phyloP scores from a whole-genome alignment of 2,329 filamentous ascomycete species.

The Pyricularia sp. region DNA sequence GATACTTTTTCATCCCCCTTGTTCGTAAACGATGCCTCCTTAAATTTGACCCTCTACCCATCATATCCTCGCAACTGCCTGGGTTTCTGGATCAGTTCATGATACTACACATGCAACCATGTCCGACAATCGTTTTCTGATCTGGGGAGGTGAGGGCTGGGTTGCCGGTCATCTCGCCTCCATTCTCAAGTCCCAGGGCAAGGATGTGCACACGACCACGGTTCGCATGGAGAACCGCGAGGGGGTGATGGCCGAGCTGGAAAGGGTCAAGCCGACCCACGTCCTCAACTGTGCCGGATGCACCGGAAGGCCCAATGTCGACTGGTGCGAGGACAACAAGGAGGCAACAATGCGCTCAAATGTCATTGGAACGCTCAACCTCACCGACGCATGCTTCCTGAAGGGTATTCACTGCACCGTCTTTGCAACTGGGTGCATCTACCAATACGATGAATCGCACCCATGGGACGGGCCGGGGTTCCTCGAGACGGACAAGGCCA shows the following conservation, averaged over 20 bases:
- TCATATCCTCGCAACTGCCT: not conserved
- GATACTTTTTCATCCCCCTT: not conserved
- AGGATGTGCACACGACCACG: constrained; percentile 46
- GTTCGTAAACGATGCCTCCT: not conserved
- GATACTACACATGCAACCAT: not conserved
- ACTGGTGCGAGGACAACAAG: constrained; percentile 60
- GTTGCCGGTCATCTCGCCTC: constrained; percentile 47
- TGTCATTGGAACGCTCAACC: constrained; percentile 49
- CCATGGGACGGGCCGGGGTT: constrained; percentile 47
- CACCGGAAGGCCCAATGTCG: constrained; percentile 55
- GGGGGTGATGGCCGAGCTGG: constrained; percentile 41
- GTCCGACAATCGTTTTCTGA: constrained; percentile 33
- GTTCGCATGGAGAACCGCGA: constrained; percentile 53
- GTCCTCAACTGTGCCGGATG: constrained; percentile 54
- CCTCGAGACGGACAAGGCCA: constrained; percentile 47
- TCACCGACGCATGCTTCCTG: constrained; percentile 47
- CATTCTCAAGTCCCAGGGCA: constrained; percentile 44
- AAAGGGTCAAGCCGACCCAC: constrained; percentile 48
- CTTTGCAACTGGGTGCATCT: constrained; percentile 56
- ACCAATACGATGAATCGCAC: constrained; percentile 48
- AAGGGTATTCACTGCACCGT: constrained; percentile 49
- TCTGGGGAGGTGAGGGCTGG: constrained; percentile 52
- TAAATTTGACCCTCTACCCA: not conserved
- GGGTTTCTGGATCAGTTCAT: not conserved
- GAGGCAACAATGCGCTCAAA: constrained; percentile 55